Evolutionary conservation across 345 rosid species (phyloP).

Genomic region (Brassica carinata): DNA sequence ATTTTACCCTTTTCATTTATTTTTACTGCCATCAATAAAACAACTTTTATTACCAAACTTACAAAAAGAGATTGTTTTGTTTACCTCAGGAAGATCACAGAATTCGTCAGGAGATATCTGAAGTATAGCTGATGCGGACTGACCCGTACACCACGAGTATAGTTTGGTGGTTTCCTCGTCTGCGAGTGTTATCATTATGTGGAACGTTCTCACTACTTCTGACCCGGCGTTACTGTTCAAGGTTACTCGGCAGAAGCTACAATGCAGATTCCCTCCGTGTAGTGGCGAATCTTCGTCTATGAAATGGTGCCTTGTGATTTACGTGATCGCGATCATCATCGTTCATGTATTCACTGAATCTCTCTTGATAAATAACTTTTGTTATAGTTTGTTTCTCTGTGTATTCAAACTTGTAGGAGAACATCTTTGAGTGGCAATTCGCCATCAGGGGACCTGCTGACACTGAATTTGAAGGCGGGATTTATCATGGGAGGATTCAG

Average conservation of each 20-base stretch:
- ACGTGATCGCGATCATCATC: neutral
- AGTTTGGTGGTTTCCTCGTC: constrained; percentile 58
- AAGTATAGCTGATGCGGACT: constrained; percentile 84
- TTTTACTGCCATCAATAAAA: neutral
- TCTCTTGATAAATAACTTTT: too few species aligned
- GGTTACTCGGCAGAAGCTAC: constrained; percentile 65
- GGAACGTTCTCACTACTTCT: constrained; percentile 64
- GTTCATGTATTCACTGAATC: neutral
- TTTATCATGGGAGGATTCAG: constrained; percentile 97
- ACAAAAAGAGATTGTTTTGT: constrained; percentile 7
- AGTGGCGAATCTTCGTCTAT: constrained; percentile 43
- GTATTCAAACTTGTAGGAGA: neutral
- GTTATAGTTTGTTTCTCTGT: neutral
- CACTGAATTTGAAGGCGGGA: constrained; percentile 93
- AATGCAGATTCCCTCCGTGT: constrained; percentile 43
- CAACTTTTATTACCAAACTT: neutral
- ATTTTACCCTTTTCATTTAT: neutral
- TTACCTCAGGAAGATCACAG: constrained; percentile 81
- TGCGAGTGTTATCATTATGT: constrained; percentile 68
- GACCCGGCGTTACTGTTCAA: constrained; percentile 35
- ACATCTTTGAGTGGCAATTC: constrained; percentile 89
- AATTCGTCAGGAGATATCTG: constrained; percentile 89
- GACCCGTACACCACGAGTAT: constrained; percentile 77
- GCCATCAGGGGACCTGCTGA: constrained; percentile 87
- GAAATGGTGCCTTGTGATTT: constrained; percentile 39